A percentile compares a stretch with the other conserved stretches of the same genome.
Conservation (phyloP, 75 land plant species). For the Pinus tabuliformis region DNA sequence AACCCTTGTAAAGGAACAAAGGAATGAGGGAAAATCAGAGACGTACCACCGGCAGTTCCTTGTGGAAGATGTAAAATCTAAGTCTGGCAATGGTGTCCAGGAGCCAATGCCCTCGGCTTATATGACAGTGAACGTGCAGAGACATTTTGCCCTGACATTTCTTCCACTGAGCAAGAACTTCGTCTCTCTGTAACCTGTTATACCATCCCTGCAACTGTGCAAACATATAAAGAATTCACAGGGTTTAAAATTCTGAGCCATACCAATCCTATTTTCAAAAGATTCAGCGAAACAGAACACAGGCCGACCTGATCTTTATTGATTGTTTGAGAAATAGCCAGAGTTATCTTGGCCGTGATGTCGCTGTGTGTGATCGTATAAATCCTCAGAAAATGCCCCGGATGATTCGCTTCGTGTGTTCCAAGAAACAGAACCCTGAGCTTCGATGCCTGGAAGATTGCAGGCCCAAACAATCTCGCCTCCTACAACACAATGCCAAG, state of each 20-base stretch:
- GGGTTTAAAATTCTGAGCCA: neutral
- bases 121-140: constrained; percentile 83
- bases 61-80: constrained; percentile 75
- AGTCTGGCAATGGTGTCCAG: constrained; percentile 55
- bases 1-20: neutral
- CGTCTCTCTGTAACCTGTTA: constrained; percentile 69
- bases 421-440: constrained; percentile 72
- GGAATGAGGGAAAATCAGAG: neutral
- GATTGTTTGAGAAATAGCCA: constrained; percentile 70
- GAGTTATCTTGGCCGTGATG: constrained; percentile 66
- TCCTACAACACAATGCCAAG: constrained; percentile 19
- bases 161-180: constrained; percentile 86
- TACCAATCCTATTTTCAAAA: no score
- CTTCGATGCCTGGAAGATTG: constrained; percentile 79
- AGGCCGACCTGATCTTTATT: constrained; percentile 57
- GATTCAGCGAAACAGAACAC: neutral
- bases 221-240: no score
- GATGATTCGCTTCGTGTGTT: constrained; percentile 55
- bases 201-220: constrained; percentile 77
- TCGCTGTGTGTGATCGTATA: constrained; percentile 85
- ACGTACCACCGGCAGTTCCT: constrained; percentile 76
- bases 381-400: constrained; percentile 62
- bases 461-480: constrained; percentile 71
- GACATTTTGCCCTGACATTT: constrained; percentile 64
- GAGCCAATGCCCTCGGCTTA: constrained; percentile 77